phyloP scores from a whole-genome alignment of 1,284 basidiomycete genomes.

The Kalmanozyma brasiliensis region DNA sequence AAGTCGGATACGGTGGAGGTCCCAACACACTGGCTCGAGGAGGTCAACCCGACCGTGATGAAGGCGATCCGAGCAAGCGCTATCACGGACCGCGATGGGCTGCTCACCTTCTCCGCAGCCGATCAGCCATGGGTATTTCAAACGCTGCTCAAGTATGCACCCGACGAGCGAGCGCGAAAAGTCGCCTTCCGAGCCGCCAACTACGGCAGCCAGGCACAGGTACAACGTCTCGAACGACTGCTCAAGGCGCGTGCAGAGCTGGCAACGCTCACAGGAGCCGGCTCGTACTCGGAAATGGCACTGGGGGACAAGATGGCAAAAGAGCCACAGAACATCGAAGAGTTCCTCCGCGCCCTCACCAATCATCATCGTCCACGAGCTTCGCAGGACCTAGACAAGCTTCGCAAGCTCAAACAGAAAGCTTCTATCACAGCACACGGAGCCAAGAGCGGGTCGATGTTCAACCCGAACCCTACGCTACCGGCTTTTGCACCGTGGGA shows the following conservation, averaged over 20 bases:
- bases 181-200: conserved; percentile 74
- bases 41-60: conserved; percentile 40
- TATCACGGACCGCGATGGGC: conserved; percentile 18
- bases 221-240: conserved; percentile 59
- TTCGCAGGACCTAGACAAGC: conserved; percentile 45
- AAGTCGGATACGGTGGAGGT: conserved; percentile 30
- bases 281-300: conserved; percentile 62
- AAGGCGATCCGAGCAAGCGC: conserved; percentile 24
- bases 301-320: conserved; percentile 66
- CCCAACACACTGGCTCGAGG: conserved; percentile 46
- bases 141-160: conserved; percentile 86
- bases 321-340: conserved; percentile 54
- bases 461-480: conserved; percentile 15
- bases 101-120: conserved; percentile 43
- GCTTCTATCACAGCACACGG: background rate
- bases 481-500: conserved; percentile 59
- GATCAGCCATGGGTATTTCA: conserved; percentile 81
- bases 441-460: conserved; percentile 5
- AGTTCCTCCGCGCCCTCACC: conserved; percentile 58
- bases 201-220: conserved; percentile 50
- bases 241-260: conserved; percentile 59
- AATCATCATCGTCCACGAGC: conserved; percentile 58
- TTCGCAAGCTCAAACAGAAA: conserved; percentile 48
- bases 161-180: conserved; percentile 81
- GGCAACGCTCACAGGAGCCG: conserved; percentile 60